Percentiles rank a stretch among this genome's conserved stretches.
Evolutionary conservation across 129 eudicot species (phyloP).

Genomic region (Saposhnikovia divaricata): DNA sequence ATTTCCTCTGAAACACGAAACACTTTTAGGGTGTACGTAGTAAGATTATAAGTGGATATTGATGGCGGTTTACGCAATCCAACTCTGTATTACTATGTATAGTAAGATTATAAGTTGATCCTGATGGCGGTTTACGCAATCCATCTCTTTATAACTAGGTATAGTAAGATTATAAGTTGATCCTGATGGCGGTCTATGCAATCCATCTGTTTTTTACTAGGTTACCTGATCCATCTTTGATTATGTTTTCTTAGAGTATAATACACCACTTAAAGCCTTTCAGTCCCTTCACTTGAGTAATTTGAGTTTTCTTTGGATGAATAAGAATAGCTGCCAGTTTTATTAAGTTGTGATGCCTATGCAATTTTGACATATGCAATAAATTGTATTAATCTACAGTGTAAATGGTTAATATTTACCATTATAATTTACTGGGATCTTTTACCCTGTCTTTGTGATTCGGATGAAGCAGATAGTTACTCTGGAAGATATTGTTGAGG

Average conservation of each 20-base stretch:
- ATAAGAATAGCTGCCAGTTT: not conserved
- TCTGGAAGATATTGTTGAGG: slow-evolving; percentile 96
- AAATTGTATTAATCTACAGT: not conserved
- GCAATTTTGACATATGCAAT: not conserved
- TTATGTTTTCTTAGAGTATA: not conserved
- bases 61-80: not conserved
- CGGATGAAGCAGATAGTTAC: slow-evolving; percentile 72
- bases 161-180: no score
- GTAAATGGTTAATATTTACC: not conserved
- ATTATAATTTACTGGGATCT: not conserved
- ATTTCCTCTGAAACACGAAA: not conserved
- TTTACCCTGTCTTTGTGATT: not conserved
- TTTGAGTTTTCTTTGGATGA: not conserved
- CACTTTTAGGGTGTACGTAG: not conserved
- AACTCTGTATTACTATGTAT: not conserved
- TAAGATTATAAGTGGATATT: not conserved
- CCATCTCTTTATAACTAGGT: no score
- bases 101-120: not conserved
- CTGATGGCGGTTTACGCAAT: not conserved
- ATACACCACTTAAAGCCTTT: not conserved
- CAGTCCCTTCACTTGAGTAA: not conserved
- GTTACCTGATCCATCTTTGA: not conserved
- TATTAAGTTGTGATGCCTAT: not conserved
- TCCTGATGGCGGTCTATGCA: not conserved
- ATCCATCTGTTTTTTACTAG: no score